phyloP scores from a whole-genome alignment of 768 basidiomycete species.

The Lentinula aciculospora region DNA sequence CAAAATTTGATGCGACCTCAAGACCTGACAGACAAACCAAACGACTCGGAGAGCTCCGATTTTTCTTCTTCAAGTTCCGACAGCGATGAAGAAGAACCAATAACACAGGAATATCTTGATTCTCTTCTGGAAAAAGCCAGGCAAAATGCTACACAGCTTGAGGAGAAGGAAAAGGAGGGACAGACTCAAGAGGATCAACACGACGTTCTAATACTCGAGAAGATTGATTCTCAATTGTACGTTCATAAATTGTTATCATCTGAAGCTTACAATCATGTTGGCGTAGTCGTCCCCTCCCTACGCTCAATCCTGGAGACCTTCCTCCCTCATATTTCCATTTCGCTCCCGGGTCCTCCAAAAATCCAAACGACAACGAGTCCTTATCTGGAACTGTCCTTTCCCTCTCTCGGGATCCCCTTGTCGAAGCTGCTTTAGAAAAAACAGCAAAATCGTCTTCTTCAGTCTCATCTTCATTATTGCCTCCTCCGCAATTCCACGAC shows the following conservation, averaged over 20 bases:
- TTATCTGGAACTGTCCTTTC: slow-evolving; percentile 34
- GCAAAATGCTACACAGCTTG: slow-evolving; percentile 33
- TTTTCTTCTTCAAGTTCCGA: slow-evolving; percentile 23
- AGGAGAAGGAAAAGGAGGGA: slow-evolving; percentile 23
- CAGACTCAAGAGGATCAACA: slow-evolving; percentile 30
- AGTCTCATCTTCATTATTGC: slow-evolving; percentile 34
- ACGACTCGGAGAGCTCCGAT: slow-evolving; percentile 24
- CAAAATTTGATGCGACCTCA: not conserved
- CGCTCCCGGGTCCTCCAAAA: not conserved
- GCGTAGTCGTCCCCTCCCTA: slow-evolving; percentile 56
- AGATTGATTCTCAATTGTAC: slow-evolving; percentile 15
- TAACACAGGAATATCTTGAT: slow-evolving; percentile 56
- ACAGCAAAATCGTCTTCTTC: slow-evolving; percentile 9
- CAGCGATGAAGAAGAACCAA: slow-evolving; percentile 31
- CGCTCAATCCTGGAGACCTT: slow-evolving; percentile 58
- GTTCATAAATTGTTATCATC: not conserved
- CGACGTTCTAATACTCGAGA: slow-evolving; percentile 47
- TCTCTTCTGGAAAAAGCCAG: slow-evolving; percentile 60
- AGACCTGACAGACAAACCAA: slow-evolving; percentile 13
- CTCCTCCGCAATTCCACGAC: slow-evolving; percentile 52
- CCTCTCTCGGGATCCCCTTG: slow-evolving; percentile 54
- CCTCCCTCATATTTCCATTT: slow-evolving; percentile 58
- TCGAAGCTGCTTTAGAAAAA: slow-evolving; percentile 42
- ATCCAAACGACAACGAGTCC: not conserved
- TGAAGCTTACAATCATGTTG: not conserved